These are phyloP conservation scores for Chrysophaeum taylorii DNA, from an alignment of 352 stramenopile genomes.

Conservation along the genomic window DNA sequence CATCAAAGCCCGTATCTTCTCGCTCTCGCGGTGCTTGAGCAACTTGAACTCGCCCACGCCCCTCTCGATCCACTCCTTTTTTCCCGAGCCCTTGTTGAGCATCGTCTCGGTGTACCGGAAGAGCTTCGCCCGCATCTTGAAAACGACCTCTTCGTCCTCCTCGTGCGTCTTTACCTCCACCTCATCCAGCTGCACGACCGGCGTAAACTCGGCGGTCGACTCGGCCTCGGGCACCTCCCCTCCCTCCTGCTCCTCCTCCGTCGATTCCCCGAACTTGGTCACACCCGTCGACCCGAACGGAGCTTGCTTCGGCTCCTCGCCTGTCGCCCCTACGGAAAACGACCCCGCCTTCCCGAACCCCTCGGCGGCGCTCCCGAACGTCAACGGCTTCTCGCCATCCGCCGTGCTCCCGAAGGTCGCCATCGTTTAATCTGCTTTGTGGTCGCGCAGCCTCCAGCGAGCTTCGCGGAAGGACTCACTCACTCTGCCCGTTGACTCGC, in stretches of 20 bases:
- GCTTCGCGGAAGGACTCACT: too few relatives aligned
- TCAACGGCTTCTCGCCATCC: not conserved
- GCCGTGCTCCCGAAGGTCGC: not conserved
- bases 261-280: not conserved
- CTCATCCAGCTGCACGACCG: conserved; percentile 40
- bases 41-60: conserved; percentile 85
- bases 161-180: conserved; percentile 91
- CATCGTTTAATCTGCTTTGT: too few relatives aligned
- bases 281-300: not conserved
- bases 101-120: conserved; percentile 93
- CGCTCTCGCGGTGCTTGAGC: conserved; percentile 77
- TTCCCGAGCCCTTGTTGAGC: conserved; percentile 91
- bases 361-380: not conserved
- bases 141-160: conserved; percentile 79
- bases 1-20: conserved; percentile 89
- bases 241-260: not conserved
- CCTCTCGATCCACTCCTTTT: conserved; percentile 89
- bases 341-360: not conserved
- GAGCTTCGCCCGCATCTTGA: conserved; percentile 75
- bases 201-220: conserved; percentile 37
- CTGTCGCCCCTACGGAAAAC: not conserved
- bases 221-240: conserved; percentile 25
- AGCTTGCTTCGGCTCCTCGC: too few relatives aligned
- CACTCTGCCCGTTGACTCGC: too few relatives aligned
- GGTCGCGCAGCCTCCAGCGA: too few relatives aligned